phyloP scores from a whole-genome alignment of 2,329 filamentous ascomycete genomes.

The Colletotrichum coccodes region DNA sequence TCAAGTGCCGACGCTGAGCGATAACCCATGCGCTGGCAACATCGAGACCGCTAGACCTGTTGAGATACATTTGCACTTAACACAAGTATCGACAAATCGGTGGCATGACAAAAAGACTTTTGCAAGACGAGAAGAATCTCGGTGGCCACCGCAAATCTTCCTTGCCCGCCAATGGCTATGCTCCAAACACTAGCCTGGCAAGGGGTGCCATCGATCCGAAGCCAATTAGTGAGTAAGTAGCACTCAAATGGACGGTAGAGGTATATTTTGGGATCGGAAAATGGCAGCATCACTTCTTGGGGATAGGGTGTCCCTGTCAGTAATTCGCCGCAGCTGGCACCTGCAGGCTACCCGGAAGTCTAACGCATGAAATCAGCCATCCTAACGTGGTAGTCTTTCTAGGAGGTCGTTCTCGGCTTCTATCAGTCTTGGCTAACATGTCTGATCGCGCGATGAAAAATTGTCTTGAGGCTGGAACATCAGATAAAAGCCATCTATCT shows the following conservation, averaged over 20 bases:
- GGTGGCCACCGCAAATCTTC: neutral
- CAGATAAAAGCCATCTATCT: conserved; percentile 3
- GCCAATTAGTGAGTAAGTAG: neutral
- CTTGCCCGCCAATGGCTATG: neutral
- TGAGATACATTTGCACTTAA: neutral
- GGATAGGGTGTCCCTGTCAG: neutral
- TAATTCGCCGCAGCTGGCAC: neutral
- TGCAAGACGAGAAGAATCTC: no score
- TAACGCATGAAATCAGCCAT: conserved; percentile 13
- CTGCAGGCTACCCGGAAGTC: neutral
- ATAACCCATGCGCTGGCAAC: neutral
- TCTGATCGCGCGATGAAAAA: conserved; percentile 13
- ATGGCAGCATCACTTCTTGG: neutral
- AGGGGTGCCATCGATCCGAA: no score
- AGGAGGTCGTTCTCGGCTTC: neutral
- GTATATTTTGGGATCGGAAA: neutral
- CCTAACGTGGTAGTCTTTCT: neutral
- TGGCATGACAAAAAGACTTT: neutral
- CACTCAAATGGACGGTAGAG: neutral
- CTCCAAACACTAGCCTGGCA: neutral
- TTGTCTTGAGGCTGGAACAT: neutral
- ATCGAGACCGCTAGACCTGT: neutral
- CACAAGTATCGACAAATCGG: neutral
- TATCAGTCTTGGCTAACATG: neutral
- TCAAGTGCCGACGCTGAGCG: neutral